A percentile compares a stretch with the other conserved stretches of the same genome.
Evolutionary conservation across 306 rosid genomes (phyloP).

Genomic region (Mimosa pudica): DNA sequence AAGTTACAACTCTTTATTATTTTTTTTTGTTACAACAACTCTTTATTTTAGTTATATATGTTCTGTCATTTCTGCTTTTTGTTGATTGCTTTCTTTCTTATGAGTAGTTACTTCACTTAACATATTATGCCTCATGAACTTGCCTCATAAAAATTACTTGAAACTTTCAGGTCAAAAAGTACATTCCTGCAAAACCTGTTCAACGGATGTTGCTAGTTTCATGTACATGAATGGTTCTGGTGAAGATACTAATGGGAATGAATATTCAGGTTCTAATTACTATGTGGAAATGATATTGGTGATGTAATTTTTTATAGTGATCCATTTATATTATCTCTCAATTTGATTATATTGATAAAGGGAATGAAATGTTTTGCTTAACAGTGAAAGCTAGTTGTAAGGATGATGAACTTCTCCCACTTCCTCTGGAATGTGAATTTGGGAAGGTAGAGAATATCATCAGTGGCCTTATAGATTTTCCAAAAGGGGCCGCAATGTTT

Average conservation of each 20-base stretch:
- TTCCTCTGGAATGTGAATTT: neutral
- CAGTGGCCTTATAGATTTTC: constrained; percentile 11
- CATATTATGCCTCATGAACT: constrained; percentile 45
- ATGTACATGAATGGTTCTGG: neutral
- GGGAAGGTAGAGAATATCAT: neutral
- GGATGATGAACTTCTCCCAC: neutral
- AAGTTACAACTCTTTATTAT: constrained; percentile 17
- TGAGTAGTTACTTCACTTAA: constrained; percentile 46
- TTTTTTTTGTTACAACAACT: too few species aligned
- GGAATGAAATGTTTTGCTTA: constrained; percentile 9
- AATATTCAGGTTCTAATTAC: neutral
- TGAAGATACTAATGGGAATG: neutral
- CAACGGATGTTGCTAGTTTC: neutral
- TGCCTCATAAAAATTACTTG: constrained; percentile 10
- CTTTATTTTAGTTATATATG: neutral
- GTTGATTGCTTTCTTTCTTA: constrained; percentile 30
- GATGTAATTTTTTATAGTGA: neutral
- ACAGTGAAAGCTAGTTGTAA: neutral
- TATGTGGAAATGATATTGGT: neutral
- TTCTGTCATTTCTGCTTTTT: neutral
- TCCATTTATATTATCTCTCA: neutral
- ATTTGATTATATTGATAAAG: neutral
- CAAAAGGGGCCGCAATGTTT: constrained; percentile 21
- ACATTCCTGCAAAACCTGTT: too few species aligned
- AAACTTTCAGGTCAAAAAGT: neutral